phyloP scores from a whole-genome alignment of 106 monocot species.

The Dioscorea alata region DNA sequence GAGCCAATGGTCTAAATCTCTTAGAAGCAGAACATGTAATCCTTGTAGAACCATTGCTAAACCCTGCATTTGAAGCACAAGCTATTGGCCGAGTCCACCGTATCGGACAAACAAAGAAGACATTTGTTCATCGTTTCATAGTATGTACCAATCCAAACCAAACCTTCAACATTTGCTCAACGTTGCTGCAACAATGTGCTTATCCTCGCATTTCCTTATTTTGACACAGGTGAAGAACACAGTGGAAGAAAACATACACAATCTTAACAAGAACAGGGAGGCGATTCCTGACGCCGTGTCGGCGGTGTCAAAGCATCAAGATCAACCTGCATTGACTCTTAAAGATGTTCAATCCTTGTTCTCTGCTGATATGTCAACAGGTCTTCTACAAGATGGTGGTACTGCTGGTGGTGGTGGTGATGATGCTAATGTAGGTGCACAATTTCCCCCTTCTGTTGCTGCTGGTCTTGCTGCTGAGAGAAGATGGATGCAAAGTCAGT shows the following conservation, averaged over 20 bases:
- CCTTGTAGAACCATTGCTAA: slow-evolving; percentile 81
- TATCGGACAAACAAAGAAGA: slow-evolving; percentile 83
- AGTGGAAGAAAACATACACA: slow-evolving; percentile 91
- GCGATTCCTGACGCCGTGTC: slow-evolving; percentile 18
- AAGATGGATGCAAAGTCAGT: slow-evolving; percentile 26
- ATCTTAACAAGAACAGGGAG: slow-evolving; percentile 54
- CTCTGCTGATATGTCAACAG: slow-evolving; percentile 6
- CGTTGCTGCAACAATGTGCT: neutral
- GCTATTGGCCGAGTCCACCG: slow-evolving; percentile 88
- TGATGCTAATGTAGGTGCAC: slow-evolving; percentile 17
- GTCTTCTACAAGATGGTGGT: neutral
- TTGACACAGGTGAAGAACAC: slow-evolving; percentile 66
- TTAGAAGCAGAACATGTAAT: slow-evolving; percentile 97
- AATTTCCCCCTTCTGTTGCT: slow-evolving; percentile 71
- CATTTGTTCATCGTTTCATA: slow-evolving; percentile 89
- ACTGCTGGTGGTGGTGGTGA: slow-evolving; percentile 2
- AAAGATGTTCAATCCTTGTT: slow-evolving; percentile 73
- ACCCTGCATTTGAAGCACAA: slow-evolving; percentile 89
- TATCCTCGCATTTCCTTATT: neutral
- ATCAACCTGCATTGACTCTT: slow-evolving; percentile 57
- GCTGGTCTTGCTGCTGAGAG: slow-evolving; percentile 85
- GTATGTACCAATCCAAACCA: slow-evolving; percentile 22
- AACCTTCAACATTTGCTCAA: neutral
- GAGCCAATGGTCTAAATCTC: slow-evolving; percentile 91
- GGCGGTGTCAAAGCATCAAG: slow-evolving; percentile 37